Conservation (phyloP, 2,329 filamentous ascomycete species). For the Xylaria sp. region DNA sequence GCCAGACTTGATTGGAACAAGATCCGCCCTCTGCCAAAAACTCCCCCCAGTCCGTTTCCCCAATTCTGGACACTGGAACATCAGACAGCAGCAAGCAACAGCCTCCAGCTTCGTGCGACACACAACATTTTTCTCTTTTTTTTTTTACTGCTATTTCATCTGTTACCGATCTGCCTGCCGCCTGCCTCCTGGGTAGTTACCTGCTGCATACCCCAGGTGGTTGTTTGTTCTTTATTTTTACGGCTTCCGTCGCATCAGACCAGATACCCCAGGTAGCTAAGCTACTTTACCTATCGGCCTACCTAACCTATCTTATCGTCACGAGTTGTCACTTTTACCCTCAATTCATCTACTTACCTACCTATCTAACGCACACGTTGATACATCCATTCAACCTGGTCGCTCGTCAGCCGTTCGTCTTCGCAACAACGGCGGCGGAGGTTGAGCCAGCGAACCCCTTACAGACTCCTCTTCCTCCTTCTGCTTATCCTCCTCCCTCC, state of each 20-base stretch:
- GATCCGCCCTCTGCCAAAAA: conserved; percentile 25
- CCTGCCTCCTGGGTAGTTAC: not conserved
- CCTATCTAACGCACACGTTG: too few relatives aligned
- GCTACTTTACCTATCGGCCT: too few relatives aligned
- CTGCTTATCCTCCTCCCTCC: conserved; percentile 4
- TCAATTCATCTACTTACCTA: too few relatives aligned
- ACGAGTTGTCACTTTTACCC: not conserved
- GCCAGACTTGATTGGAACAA: conserved; percentile 35
- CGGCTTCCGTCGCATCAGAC: conserved; percentile 6
- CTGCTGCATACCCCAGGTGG: not conserved
- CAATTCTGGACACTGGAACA: conserved; percentile 11
- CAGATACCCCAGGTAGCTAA: too few relatives aligned
- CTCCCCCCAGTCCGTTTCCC: conserved; percentile 21
- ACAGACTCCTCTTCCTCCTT: conserved; percentile 3
- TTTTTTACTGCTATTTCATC: not conserved
- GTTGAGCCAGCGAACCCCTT: too few relatives aligned
- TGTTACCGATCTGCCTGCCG: not conserved
- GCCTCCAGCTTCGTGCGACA: not conserved
- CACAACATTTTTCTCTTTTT: not conserved
- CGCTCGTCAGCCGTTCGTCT: not conserved
- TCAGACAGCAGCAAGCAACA: conserved; percentile 13
- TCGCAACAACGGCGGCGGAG: too few relatives aligned
- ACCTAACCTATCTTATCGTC: not conserved
- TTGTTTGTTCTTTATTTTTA: not conserved
- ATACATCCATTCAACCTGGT: not conserved